Base-by-base conservation (phyloP, 2,329 filamentous ascomycete species). In the Verticillium albo-atrum region DNA sequence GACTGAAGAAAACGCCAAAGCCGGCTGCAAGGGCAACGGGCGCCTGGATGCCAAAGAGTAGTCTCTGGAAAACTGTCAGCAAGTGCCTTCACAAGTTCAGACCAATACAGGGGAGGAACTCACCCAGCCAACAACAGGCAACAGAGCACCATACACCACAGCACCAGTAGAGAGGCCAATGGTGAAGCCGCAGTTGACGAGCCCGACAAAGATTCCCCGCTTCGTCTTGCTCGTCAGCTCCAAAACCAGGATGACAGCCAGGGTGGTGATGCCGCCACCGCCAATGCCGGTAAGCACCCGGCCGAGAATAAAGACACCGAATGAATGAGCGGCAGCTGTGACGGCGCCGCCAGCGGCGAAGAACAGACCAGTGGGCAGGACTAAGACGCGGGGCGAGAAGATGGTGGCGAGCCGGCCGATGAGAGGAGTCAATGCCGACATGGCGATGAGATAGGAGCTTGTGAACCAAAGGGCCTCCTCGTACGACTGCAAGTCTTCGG, bases 391-490 rank as follows among this genome's bases (percentile, higher is more conserved):
- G 0, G 90, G 84, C 0, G 88, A 85, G 72, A 96, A 94, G 26
- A 95, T 85, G 66, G 87, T 85, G 53, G 87, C 85, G 1, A 96
- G 77, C 20, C 90, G 86, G 6, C 91, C 91, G 42, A 85, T 81
- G 2, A 96, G 72, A 0, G 91, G 90, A 0, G 88, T 84, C 14
- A 90, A 73, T 14, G 79, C 81, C 28, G 82, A 91, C 82, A 80
- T 79, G 65, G 77, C 71, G 62, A 84, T 80, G 54, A 95, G 79
- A 70, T 91, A 96, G 2, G 88, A 81, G 32, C 89, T 91, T 7
- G 89, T 92, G 70, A 95, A 92, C 91, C 91, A 96, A 72, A 86
- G 89, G 35, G 86, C 87, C 58, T 86, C 78, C 59, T 87, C 85
- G 67, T 91, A 92, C 1, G 89, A 85, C 72, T 90, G 80, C 2